phyloP scores from a whole-genome alignment of 371 early-diverging fungal genomes.

The Paraphysoderma sedebokerense region DNA sequence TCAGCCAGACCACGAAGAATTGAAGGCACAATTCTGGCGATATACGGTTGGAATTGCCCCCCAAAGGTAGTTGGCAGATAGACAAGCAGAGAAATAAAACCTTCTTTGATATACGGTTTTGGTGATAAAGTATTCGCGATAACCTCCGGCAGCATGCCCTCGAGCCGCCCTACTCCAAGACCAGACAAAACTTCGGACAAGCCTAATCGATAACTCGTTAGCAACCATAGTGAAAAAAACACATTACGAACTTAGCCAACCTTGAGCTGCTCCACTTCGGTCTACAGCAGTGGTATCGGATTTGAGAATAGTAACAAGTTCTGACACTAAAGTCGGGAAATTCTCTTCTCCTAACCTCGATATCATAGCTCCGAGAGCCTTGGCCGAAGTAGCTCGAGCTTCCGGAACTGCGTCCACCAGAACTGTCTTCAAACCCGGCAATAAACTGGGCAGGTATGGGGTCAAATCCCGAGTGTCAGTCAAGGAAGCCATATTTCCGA shows the following conservation, averaged over 20 bases:
- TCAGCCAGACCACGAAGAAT: constrained; percentile 86
- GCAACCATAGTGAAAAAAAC: too few relatives aligned
- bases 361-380: constrained; percentile 82
- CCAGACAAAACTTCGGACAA: constrained; percentile 84
- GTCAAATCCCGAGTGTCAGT: constrained; percentile 79
- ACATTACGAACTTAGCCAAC: too few relatives aligned
- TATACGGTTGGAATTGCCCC: constrained; percentile 70
- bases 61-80: constrained; percentile 92
- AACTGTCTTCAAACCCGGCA: constrained; percentile 77
- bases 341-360: constrained; percentile 77
- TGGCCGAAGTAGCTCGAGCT: constrained; percentile 82
- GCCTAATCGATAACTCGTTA: too few relatives aligned
- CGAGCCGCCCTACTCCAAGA: constrained; percentile 70
- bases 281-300: constrained; percentile 79
- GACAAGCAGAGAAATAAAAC: constrained; percentile 82
- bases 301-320: constrained; percentile 66
- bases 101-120: constrained; percentile 77
- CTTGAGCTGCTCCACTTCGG: constrained; percentile 93
- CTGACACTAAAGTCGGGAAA: constrained; percentile 80
- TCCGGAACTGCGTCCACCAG: constrained; percentile 91
- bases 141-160: constrained; percentile 76
- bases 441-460: constrained; percentile 60
- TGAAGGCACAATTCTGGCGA: constrained; percentile 68
- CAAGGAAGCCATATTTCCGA: constrained; percentile 88
- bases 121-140: constrained; percentile 56